Evolutionary conservation across 129 eudicot genomes (phyloP).

Genomic region (Centrapalus pauciflorus): DNA sequence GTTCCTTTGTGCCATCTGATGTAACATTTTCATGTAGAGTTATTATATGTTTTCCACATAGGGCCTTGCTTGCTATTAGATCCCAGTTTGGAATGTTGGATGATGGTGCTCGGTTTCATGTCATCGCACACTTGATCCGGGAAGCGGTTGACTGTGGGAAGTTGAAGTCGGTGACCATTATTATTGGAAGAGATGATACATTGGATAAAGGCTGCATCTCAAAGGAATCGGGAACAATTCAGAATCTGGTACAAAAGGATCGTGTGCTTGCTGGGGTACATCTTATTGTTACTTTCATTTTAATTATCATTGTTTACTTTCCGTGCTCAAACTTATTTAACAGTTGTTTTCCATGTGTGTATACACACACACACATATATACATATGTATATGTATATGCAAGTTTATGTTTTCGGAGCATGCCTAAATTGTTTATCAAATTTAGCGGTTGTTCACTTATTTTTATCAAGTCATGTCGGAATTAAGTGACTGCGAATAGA

Average conservation of each 20-base stretch:
- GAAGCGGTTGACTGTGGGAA: slow-evolving; percentile 93
- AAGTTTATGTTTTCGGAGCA: no score
- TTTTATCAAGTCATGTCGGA: no score
- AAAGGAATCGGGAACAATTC: slow-evolving; percentile 58
- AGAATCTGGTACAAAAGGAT: slow-evolving; percentile 88
- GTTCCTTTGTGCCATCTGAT: slow-evolving; percentile 8
- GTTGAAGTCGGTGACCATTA: slow-evolving; percentile 71
- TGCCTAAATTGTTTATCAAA: no score
- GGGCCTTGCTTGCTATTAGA: slow-evolving; percentile 88
- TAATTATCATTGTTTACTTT: not conserved
- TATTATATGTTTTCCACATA: slow-evolving; percentile 4
- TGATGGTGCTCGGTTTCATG: slow-evolving; percentile 94
- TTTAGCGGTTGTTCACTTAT: no score
- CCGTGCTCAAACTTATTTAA: not conserved
- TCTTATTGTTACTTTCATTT: slow-evolving; percentile 17
- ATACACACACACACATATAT: no score
- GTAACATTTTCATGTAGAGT: not conserved
- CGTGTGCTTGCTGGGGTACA: slow-evolving; percentile 75
- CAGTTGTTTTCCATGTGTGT: no score
- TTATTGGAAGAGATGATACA: slow-evolving; percentile 55
- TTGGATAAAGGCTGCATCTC: slow-evolving; percentile 49
- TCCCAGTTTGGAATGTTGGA: slow-evolving; percentile 78
- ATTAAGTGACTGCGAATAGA: no score
- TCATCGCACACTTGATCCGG: slow-evolving; percentile 73
- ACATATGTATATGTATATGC: no score